Conservation (phyloP, 2,329 filamentous ascomycete genomes). For the Penicillium sp. region DNA sequence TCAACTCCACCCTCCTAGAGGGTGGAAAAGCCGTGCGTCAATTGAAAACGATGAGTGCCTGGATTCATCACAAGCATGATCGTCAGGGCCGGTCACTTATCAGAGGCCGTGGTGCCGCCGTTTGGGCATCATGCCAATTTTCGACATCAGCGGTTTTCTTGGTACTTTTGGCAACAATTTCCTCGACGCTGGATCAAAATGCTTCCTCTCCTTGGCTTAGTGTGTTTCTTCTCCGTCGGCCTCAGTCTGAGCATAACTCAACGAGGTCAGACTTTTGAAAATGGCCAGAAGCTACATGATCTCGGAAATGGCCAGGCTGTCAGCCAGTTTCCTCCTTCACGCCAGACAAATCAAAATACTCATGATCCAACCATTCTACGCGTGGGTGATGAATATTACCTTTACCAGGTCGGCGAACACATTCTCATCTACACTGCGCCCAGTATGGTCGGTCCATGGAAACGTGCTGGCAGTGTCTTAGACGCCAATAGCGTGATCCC, state of each 20-base stretch:
- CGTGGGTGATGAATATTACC: conserved; percentile 29
- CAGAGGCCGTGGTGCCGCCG: conserved; percentile 21
- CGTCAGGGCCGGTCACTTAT: conserved; percentile 24
- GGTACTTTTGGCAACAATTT: conserved; percentile 15
- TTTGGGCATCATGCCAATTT: conserved; percentile 13
- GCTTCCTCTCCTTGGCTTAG: conserved; percentile 19
- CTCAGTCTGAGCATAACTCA: conserved; percentile 15
- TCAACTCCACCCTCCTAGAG: conserved; percentile 16
- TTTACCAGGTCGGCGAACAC: conserved; percentile 35
- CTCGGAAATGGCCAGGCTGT: conserved; percentile 2
- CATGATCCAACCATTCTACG: conserved; percentile 37
- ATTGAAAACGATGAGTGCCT: conserved; percentile 25
- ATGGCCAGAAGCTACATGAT: conserved; percentile 8
- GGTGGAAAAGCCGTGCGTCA: conserved; percentile 23
- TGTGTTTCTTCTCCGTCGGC: conserved; percentile 19
- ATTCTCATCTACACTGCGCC: conserved; percentile 33
- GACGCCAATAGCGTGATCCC: conserved; percentile 33
- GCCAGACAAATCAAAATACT: conserved; percentile 27
- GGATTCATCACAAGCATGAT: conserved; percentile 22
- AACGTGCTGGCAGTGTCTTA: conserved; percentile 30
- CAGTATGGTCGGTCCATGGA: conserved; percentile 34
- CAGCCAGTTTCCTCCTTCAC: conserved; percentile 20
- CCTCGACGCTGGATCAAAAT: conserved; percentile 27
- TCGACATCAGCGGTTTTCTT: conserved; percentile 18
- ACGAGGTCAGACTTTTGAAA: conserved; percentile 8